Conservation (phyloP, 371 early-diverging fungal genomes). For the Mucor ambiguus region DNA sequence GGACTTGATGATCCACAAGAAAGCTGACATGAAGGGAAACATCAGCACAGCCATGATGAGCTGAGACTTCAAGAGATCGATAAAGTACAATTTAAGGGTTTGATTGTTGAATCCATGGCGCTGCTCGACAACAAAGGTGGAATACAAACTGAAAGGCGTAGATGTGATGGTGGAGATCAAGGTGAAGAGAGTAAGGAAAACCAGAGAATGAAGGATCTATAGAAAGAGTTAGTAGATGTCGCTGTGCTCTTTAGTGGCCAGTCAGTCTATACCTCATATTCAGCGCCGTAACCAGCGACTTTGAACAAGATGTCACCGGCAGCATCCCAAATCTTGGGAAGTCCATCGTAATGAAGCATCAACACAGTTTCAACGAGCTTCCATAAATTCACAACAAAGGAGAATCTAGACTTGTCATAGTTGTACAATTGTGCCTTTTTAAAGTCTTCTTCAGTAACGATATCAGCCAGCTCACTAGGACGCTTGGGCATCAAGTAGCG, state of each 20-base stretch:
- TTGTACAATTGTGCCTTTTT: conserved; percentile 86
- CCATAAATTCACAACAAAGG: conserved; percentile 64
- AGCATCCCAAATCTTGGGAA: conserved; percentile 78
- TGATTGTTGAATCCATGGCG: conserved; percentile 96
- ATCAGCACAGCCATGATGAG: conserved; percentile 74
- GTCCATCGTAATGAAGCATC: conserved; percentile 66
- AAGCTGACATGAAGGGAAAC: conserved; percentile 78
- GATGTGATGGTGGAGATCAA: conserved; percentile 67
- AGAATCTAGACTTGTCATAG: conserved; percentile 84
- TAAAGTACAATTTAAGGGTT: conserved; percentile 80
- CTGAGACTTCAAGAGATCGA: conserved; percentile 81
- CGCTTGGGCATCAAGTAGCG: conserved; percentile 67
- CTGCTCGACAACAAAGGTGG: conserved; percentile 95
- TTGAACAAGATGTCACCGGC: conserved; percentile 58
- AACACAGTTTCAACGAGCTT: conserved; percentile 67
- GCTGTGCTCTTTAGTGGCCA: not conserved
- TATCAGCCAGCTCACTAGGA: conserved; percentile 65
- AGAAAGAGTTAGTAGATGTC: not conserved
- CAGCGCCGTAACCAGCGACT: conserved; percentile 62
- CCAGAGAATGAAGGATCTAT: conserved; percentile 67
- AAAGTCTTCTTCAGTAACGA: conserved; percentile 76
- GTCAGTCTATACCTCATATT: conserved; percentile 64
- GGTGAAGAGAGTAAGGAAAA: conserved; percentile 71
- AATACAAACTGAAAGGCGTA: conserved; percentile 85
- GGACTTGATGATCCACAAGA: conserved; percentile 81